Conservation (phyloP, 371 early-diverging fungal species). For the Dichotomocladium elegans region DNA sequence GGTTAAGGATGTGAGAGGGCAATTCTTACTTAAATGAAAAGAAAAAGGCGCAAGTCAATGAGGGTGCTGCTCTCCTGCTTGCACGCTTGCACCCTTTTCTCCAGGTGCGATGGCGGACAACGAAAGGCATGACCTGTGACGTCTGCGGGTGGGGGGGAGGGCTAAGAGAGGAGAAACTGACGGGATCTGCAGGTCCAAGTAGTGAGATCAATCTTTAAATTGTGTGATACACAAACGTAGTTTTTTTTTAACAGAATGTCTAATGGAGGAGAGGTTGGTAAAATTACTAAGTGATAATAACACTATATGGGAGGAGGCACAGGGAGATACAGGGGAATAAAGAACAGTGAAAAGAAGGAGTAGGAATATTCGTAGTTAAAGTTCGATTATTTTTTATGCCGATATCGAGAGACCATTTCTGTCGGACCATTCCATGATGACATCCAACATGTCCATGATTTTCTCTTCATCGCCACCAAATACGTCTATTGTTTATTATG, state of each 20-base stretch:
- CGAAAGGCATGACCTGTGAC: no score
- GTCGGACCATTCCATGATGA: constrained; percentile 19
- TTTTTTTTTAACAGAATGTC: neutral
- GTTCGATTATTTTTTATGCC: neutral
- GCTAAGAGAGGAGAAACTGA: no score
- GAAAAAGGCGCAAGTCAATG: constrained; percentile 1
- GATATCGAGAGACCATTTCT: constrained; percentile 1
- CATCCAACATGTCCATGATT: constrained; percentile 48
- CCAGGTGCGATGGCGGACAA: no score
- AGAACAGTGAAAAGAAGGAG: no score
- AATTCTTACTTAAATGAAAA: neutral
- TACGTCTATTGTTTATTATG: constrained; percentile 28
- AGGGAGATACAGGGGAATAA: constrained; percentile 2
- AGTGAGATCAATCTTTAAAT: no score
- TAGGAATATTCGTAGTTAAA: no score
- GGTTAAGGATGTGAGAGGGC: no score
- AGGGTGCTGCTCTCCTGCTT: no score
- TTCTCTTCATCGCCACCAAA: constrained; percentile 57
- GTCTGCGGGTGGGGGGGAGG: no score
- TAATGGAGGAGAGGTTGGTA: neutral
- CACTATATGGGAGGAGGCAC: neutral
- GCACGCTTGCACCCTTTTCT: no score
- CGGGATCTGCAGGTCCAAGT: no score
- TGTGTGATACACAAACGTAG: no score
- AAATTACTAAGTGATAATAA: neutral